Evolutionary conservation across 495 filamentous ascomycete species (phyloP), one percentile per base, ranked within the genome.

Genomic region (Aspergillus leporis): DNA sequence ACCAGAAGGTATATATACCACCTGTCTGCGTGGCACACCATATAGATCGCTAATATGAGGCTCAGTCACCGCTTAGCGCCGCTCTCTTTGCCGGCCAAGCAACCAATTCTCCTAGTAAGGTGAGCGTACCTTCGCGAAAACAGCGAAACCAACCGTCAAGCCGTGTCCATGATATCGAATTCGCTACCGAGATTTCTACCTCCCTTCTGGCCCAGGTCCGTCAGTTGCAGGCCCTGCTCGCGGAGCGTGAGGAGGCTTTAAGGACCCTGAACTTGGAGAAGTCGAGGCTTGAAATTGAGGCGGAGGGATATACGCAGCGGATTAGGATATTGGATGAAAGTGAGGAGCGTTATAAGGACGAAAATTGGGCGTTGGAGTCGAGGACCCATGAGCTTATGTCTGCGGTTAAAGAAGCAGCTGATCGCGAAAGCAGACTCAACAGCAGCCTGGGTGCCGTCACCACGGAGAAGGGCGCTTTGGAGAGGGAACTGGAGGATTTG

Each of bases 331-430:
- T 98, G 34, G 92, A 97, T 65, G 94, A 98, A 71, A 95, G 89
- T 65, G 94, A 98, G 74, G 88, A 92, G 70, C 85, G 90, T 18
- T 96, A 93, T 72, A 98, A 97, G 71, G 94, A 98, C 67, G 93
- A 96, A 69, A 98, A 98, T 67, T 98, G 94, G 94, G 90, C 88
- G 59, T 81, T 98, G 45, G 94, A 97, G 73, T 92, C 92, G 1
- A 87, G 89, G 63, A 83, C 91, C 25, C 94, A 95, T 56, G 92
- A 97, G 53, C 77, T 92, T 25, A 79, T 88, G 59, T 83, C 89
- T 8, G 72, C 81, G 16, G 78, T 83, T 47, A 87, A 84, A 66
- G 92, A 94, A 10, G 81, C 88, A 0, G 80, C 85, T 8, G 90
- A 91, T 63, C 86, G 87, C 52, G 92, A 96, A 71, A 86, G 88